These are phyloP conservation scores for Coriolopsis trogii DNA, from an alignment of 1,284 basidiomycete genomes.

Conservation along the genomic window DNA sequence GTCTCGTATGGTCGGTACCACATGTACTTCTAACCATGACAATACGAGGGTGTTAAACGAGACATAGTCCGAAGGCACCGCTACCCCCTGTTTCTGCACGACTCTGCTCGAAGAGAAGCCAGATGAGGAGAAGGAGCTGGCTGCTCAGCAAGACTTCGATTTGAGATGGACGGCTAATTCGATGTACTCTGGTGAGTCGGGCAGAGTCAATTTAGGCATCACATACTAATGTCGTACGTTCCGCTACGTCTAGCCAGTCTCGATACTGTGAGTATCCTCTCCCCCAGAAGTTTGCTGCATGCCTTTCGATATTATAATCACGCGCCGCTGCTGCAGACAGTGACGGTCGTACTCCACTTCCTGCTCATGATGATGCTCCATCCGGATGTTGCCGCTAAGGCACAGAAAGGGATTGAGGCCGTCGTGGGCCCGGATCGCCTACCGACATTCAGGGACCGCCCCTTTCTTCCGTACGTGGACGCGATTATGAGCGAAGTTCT, in stretches of 20 bases:
- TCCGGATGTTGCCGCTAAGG: slow-evolving; percentile 44
- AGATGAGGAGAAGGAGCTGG: slow-evolving; percentile 22
- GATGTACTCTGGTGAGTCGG: slow-evolving; percentile 53
- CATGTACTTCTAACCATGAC: slow-evolving; percentile 57
- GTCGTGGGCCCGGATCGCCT: slow-evolving; percentile 43
- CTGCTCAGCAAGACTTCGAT: slow-evolving; percentile 54
- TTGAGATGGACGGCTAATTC: slow-evolving; percentile 74
- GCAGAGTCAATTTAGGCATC: not conserved
- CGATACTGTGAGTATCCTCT: slow-evolving; percentile 53
- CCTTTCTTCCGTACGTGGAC: slow-evolving; percentile 46
- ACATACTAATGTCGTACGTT: not conserved
- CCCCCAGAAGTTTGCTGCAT: not conserved
- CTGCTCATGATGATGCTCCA: slow-evolving; percentile 46
- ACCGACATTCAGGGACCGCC: slow-evolving; percentile 48
- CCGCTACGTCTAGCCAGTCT: slow-evolving; percentile 41
- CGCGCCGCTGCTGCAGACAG: too few relatives aligned
- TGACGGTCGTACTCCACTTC: slow-evolving; percentile 43
- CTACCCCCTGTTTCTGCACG: slow-evolving; percentile 62
- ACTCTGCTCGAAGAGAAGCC: slow-evolving; percentile 50
- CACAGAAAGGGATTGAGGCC: slow-evolving; percentile 48
- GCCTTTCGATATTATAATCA: not conserved
- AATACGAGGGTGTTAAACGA: slow-evolving; percentile 46
- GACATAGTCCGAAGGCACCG: slow-evolving; percentile 55
- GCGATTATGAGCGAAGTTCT: slow-evolving; percentile 48
- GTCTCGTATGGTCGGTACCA: slow-evolving; percentile 50